Percentiles rank a stretch among this genome's conserved stretches.
These are phyloP conservation scores for Tremella fuciformis DNA, from an alignment of 768 basidiomycete species.

Conservation along the genomic window DNA sequence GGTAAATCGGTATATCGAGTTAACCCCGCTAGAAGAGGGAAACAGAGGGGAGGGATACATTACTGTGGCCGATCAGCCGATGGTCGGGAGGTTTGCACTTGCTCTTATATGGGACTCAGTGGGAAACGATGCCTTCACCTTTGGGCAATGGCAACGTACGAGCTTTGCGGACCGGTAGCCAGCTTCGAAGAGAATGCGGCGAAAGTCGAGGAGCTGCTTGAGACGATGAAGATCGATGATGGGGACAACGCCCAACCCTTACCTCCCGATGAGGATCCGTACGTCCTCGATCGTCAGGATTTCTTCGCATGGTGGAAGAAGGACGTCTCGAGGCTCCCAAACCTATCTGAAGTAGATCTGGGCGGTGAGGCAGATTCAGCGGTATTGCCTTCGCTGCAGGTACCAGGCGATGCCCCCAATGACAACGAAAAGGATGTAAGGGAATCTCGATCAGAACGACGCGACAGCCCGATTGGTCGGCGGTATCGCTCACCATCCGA, in stretches of 20 bases:
- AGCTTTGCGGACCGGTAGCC: slow-evolving; percentile 11
- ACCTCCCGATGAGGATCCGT: neutral
- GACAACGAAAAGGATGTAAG: too few species aligned
- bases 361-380: too few species aligned
- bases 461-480: too few species aligned
- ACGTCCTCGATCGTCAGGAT: neutral
- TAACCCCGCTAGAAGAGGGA: neutral
- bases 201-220: neutral
- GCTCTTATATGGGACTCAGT: neutral
- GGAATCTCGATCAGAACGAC: too few species aligned
- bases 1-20: neutral
- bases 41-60: too few species aligned
- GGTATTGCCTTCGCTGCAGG: too few species aligned
- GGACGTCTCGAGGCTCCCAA: neutral
- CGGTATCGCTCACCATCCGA: too few species aligned
- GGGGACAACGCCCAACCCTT: too few species aligned
- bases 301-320: neutral
- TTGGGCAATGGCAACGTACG: slow-evolving; percentile 8
- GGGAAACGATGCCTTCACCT: slow-evolving; percentile 3
- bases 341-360: neutral
- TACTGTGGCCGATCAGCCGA: neutral
- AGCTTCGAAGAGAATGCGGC: slow-evolving; percentile 12
- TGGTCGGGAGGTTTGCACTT: slow-evolving; percentile 11
- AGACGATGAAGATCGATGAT: too few species aligned
- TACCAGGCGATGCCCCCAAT: too few species aligned